Evolutionary conservation across 352 stramenopile species (phyloP).

Genomic region (Phytophthora meadii): DNA sequence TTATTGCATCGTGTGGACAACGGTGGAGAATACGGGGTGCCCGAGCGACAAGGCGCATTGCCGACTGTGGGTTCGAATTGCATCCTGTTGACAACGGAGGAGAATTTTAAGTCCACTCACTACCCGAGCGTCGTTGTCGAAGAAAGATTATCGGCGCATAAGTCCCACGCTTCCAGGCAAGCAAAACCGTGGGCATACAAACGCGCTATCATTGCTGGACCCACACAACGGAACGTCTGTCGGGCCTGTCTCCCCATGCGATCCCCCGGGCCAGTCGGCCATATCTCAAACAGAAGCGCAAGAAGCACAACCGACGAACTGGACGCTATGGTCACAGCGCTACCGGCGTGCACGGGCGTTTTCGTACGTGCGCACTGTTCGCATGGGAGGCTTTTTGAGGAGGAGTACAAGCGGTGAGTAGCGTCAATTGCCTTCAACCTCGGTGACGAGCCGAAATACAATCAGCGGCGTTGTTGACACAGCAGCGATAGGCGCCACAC

Average conservation of each 20-base stretch:
- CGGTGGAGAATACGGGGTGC: too few relatives aligned
- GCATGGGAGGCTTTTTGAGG: constrained; percentile 54
- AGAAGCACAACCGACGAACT: not conserved
- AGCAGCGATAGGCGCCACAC: not conserved
- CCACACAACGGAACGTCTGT: constrained; percentile 23
- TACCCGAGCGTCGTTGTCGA: too few relatives aligned
- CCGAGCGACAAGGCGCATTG: too few relatives aligned
- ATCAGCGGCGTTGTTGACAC: not conserved
- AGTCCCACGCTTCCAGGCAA: constrained; percentile 21
- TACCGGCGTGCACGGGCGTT: constrained; percentile 42
- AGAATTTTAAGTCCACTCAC: too few relatives aligned
- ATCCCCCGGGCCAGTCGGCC: constrained; percentile 2
- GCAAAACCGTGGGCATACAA: constrained; percentile 12
- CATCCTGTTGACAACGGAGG: too few relatives aligned
- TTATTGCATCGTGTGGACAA: too few relatives aligned
- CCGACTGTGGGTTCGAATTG: too few relatives aligned
- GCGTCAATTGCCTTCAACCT: too few relatives aligned
- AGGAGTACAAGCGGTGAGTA: constrained; percentile 71
- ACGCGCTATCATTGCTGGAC: constrained; percentile 4
- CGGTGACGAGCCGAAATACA: constrained; percentile 20
- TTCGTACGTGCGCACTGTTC: constrained; percentile 51
- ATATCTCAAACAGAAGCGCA: constrained; percentile 17
- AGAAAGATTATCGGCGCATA: not conserved
- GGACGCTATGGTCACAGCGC: constrained; percentile 11
- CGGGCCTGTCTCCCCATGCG: constrained; percentile 17